Base-by-base conservation (phyloP, 768 basidiomycete species). In the Trametes gibbosa region DNA sequence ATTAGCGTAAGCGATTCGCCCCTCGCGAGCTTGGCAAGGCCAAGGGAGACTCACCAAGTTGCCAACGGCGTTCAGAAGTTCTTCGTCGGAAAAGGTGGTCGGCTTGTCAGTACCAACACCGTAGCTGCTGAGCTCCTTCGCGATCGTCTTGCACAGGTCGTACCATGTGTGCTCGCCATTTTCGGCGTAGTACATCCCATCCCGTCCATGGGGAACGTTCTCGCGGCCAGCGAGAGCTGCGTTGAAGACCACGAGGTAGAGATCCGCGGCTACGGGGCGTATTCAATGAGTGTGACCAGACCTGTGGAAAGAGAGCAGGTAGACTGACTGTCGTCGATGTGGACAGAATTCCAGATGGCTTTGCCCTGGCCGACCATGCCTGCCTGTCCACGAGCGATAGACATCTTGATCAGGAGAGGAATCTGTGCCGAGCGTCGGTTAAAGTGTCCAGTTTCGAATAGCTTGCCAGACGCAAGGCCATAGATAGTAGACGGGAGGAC, bases 331-430 rank as follows among this genome's bases (percentile, higher is more conserved):
- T 86, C 84, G 49, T 79, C 72, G 52, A 85, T 76, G 58, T 84
- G 77, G n/a, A 86, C 80, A 62, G 81, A 72, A 0, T 80, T 77
- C 86, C 84, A 89, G 9, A 83, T 48, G 56, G 87, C 85, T 63
- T 76, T 71, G 1, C 87, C 86, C 49, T 76, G 65, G 2, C 86
- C 85, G 12, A 87, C 73, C 65, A 83, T 72, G 16, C 83, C 84
- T 0, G 75, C 83, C 34, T 79, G 76, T 0, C 76, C 76, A 32
- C 86, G 76, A 57, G 66, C 71, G 40, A 85, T 62, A 19, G 77
- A 66, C 0, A 77, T 76, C 13, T 69, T 68, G 56, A 87, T 77
- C 3, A 84, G 66, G 0, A 37, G 25, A 2, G 82, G 84, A 21
- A 88, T 77, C 59, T 83, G 82, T 2, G 73, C 67, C 0, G 84